Evolutionary conservation across 2,329 filamentous ascomycete species (phyloP), one percentile per base, ranked within the genome.

Genomic region (Phaeosphaeriaceae sp.): DNA sequence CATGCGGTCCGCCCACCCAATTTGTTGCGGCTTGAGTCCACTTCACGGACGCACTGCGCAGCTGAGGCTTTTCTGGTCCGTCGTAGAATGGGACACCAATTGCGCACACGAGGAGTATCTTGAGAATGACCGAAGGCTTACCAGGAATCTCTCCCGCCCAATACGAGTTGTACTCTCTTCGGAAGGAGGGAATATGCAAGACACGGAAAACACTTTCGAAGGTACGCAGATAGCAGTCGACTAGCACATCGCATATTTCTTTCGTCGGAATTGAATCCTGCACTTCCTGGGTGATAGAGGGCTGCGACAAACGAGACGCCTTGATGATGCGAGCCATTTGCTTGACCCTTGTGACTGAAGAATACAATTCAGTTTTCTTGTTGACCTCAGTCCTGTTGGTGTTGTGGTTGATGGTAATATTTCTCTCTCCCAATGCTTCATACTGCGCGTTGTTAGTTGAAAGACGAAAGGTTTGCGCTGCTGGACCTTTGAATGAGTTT

Each of bases 21-120:
- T 79, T 78, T 46, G 85, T 81, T 0, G 83, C 85, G 54, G 87
- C 84, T 56, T 86, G 83, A 0, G 88, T 74, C 86, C 86, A 89
- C 41, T 72, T 78, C 17, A 82, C 69, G 1, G 0, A 78, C 22
- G 56, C 44, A 3, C 46, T 45, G n/a, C 66, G 62, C 7, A 78
- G 54, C 3, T 82, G 79, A 11, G 85, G 63, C 0, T 81, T 83
- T 42, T 83, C 80, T 0, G 77, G 74, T 2, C 78, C 74, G 0
- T 83, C 80, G 1, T 86, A 86, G 19, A 89, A 82, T 0, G 62
- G 58, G 0, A 65, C 64, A 83, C 81, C 7, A 21, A 74, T 71
- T 11, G 71, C 69, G 33, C 65, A 69, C 1, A 73, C 67, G 2
- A 74, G 63, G 17, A 72, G 87, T 69, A 68, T 87, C 83, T 27